phyloP scores from a whole-genome alignment of 768 basidiomycete genomes.

The Rhizopogon rudus region DNA sequence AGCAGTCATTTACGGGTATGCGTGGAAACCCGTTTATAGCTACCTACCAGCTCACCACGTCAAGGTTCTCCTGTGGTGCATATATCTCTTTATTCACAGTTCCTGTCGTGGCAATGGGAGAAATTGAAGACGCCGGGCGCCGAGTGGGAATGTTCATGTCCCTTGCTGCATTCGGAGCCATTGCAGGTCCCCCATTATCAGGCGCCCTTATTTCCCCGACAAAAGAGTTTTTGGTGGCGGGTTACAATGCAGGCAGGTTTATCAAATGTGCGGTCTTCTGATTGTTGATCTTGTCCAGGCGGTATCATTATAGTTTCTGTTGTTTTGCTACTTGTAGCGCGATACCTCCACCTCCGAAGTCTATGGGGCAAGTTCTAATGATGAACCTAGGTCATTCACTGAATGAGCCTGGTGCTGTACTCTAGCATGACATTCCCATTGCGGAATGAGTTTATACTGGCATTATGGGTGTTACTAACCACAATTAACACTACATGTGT shows the following conservation, averaged over 20 bases:
- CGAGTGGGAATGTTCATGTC: constrained; percentile 63
- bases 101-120: constrained; percentile 60
- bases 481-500: no score
- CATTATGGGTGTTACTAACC: no score
- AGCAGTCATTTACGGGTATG: constrained; percentile 59
- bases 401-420: no score
- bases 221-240: constrained; percentile 34
- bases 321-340: constrained; percentile 34
- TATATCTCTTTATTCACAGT: constrained; percentile 52
- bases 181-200: constrained; percentile 69
- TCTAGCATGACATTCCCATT: neutral
- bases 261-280: neutral
- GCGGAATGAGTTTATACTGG: neutral
- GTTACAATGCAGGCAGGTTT: constrained; percentile 37
- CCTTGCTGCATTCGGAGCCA: constrained; percentile 54
- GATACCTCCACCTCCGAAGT: constrained; percentile 34
- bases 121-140: constrained; percentile 55
- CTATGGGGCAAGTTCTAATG: constrained; percentile 30
- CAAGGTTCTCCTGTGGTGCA: constrained; percentile 56
- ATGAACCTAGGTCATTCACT: no score
- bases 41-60: neutral
- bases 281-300: constrained; percentile 17
- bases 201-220: constrained; percentile 58
- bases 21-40: constrained; percentile 10
- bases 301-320: constrained; percentile 37